Conservation (phyloP, 192 early-diverging fungal species). For the Coemansia pectinata region DNA sequence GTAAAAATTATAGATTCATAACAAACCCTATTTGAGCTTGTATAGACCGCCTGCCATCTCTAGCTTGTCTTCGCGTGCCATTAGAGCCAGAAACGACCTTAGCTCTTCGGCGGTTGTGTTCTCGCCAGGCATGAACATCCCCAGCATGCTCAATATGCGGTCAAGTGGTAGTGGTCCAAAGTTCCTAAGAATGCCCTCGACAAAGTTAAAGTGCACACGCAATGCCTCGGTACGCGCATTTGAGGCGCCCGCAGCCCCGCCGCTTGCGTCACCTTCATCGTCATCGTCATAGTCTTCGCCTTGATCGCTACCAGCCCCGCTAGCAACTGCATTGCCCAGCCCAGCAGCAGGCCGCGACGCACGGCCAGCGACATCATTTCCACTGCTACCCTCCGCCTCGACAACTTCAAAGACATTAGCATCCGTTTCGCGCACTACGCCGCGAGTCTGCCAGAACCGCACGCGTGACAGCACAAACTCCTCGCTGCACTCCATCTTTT, state of each 20-base stretch:
- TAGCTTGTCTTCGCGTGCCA: slow-evolving; percentile 55
- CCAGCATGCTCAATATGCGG: slow-evolving; percentile 57
- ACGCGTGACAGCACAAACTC: slow-evolving; percentile 21
- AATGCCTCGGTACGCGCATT: slow-evolving; percentile 39
- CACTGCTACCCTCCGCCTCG: slow-evolving; percentile 9
- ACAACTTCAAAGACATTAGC: slow-evolving; percentile 16
- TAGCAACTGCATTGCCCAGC: background rate
- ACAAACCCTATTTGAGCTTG: slow-evolving; percentile 19
- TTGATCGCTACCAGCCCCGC: background rate
- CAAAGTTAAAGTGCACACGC: slow-evolving; percentile 56
- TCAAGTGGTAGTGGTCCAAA: slow-evolving; percentile 59
- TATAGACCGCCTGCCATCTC: slow-evolving; percentile 54
- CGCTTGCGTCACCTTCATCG: background rate
- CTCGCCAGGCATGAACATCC: slow-evolving; percentile 56
- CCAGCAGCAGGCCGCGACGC: background rate
- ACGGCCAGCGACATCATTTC: background rate
- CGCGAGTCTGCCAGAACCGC: slow-evolving; percentile 43
- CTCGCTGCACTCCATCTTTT: slow-evolving; percentile 21
- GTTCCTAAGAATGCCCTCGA: slow-evolving; percentile 61
- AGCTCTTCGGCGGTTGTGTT: slow-evolving; percentile 40
- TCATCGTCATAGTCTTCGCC: slow-evolving; percentile 2
- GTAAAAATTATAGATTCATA: slow-evolving; percentile 45
- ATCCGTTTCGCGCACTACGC: slow-evolving; percentile 35
- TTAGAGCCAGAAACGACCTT: slow-evolving; percentile 46
- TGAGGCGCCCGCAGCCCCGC: background rate